Evolutionary conservation across 306 rosid genomes (phyloP), one percentile per base, ranked within the genome.

Genomic region (Dryas drummondii): DNA sequence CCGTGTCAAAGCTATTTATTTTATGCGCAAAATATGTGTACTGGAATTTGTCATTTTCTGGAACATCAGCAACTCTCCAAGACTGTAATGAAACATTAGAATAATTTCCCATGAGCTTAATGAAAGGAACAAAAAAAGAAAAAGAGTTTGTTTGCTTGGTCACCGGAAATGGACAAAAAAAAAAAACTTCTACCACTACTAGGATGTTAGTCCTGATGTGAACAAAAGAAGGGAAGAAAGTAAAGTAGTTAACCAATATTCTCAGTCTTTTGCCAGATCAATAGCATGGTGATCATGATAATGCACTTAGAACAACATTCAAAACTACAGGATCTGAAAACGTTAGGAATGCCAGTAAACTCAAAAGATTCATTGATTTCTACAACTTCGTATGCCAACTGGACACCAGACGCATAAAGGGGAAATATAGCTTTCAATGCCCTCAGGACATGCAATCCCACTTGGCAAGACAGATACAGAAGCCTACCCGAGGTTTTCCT

Each of bases 1-100:
- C 94, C 45, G 93, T 94, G 79, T 94, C 86, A 51, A 89, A 94
- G 90, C 97, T 91, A 82, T 94, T 94, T 64, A 94, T 70, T 74
- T 88, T 94, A 72, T 91, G 96, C 32, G 98, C 98, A 81, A 94
- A 94, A 82, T 91, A 48, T 17, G 98, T 94, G 69, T 89, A 94
- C 72, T 94, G 94, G 71, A 83, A 91, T 79, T 88, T 88, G 84
- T 94, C 97, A 63, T 90, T 86, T 14, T 66, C 76, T 62, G 97
- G 98, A 77, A 84, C 80, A 68, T 82, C 91, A 73, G 98, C 98
- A 62, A 94, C 83, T 73, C 58, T 73, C 76, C 76, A 73, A 32
- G 52, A 63, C 76, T 73, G 76, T 19, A 55, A 73, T 47, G 47
- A 14, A 73, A 10, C 12, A 48, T 3, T 0, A 56, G 6, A 73